Evolutionary conservation across 192 early-diverging fungal genomes (phyloP), one percentile per base, ranked within the genome.

Genomic region (Podila horticola): DNA sequence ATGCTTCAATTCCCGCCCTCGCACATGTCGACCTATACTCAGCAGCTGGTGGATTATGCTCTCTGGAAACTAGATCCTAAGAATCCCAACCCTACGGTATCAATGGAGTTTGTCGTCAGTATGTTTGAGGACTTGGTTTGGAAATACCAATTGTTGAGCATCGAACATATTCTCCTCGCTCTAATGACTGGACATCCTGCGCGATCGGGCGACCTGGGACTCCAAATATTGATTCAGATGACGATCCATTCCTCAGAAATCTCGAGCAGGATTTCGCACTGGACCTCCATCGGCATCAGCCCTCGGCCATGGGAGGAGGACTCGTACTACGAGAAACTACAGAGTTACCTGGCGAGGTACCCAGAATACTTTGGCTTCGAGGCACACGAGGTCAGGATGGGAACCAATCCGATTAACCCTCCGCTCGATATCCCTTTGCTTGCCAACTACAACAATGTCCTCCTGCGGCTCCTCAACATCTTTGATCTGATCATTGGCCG

Each of bases 351-450:
- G 38, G 69, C 86, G 22, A 82, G 84, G 13, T 95, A 88, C 69
- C 94, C 92, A 19, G 94, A 95, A 74, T 93, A 87, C 73, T 91
- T 90, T 74, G 89, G 92, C 74, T 91, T 91, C 74, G 94, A 95
- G 62, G 92, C 90, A 2, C 87, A 85, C 65, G 87, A 90, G 41
- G 88, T 88, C 67, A 86, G 77, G 36, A 71, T 66, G 29, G 74
- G 74, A 13, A 72, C 64, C n/a, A 62, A 71, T 17, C 29, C 83
- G 5, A 74, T 93, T 59, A 86, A 92, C 19, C 91, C 92, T 31
- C 90, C 91, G 19, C 75, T 85, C 3, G 85, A 88, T 38, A 79
- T 85, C 45, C 81, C 85, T 3, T 85, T 95, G 82, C 89, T 93
- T 24, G 89, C 92, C 58, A 92, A 88, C 85, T 94, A 91, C 72